phyloP scores from a whole-genome alignment of 2,329 filamentous ascomycete genomes.

The Sporothrix luriei region DNA sequence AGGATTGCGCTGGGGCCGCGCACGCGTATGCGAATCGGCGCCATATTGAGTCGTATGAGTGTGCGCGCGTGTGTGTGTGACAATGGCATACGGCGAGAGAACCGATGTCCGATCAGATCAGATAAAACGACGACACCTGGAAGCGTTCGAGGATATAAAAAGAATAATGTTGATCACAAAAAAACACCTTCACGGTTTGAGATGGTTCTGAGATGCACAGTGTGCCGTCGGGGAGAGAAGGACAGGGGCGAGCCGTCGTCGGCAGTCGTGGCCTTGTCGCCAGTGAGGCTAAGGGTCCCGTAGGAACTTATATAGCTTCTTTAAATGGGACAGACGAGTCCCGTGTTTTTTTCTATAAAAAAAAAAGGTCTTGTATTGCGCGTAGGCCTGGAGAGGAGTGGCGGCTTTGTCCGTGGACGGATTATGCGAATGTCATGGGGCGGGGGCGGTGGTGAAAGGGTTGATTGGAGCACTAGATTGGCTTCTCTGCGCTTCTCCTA shows the following conservation, averaged over 20 bases:
- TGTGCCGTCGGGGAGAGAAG: conserved; percentile 4
- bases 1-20: conserved; percentile 73
- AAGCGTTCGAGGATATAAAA: background rate
- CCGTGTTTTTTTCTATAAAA: background rate
- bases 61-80: background rate
- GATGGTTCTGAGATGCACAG: no score
- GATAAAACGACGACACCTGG: background rate
- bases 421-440: background rate
- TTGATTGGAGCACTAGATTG: conserved; percentile 7
- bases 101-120: background rate
- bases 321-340: background rate
- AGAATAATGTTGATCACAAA: background rate
- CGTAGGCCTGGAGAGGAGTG: background rate
- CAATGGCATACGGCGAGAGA: background rate
- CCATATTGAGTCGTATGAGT: conserved; percentile 21
- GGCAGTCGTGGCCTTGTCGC: conserved; percentile 10
- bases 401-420: conserved; percentile 11
- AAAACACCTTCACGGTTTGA: background rate
- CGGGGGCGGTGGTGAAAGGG: background rate
- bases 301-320: background rate
- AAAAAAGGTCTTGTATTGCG: background rate
- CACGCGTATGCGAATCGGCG: conserved; percentile 67
- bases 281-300: background rate
- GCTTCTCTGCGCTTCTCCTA: conserved; percentile 23
- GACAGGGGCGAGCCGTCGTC: background rate